Evolutionary conservation across 257 asterid genomes (phyloP).

Genomic region (Fraxinus quadrangulata): DNA sequence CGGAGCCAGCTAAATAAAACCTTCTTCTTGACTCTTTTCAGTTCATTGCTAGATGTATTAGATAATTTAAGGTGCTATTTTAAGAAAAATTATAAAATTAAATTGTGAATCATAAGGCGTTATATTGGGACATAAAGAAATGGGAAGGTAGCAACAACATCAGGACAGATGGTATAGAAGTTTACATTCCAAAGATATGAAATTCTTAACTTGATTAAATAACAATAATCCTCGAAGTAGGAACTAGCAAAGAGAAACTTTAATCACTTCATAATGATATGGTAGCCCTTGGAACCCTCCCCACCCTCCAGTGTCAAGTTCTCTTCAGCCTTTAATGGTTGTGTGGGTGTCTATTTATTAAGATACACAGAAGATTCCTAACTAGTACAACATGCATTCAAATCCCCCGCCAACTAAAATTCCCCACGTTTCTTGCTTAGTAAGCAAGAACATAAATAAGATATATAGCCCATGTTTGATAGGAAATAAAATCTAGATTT

Average conservation of each 20-base stretch:
- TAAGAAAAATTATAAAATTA: background rate
- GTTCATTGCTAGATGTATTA: background rate
- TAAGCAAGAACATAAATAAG: background rate
- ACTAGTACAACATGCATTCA: too few relatives aligned
- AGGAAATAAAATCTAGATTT: too few relatives aligned
- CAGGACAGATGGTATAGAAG: background rate
- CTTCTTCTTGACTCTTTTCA: background rate
- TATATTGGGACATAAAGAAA: background rate
- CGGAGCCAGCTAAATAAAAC: background rate
- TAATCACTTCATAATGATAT: background rate
- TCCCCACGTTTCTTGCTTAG: slow-evolving; percentile 3
- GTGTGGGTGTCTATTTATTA: background rate
- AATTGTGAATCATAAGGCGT: background rate
- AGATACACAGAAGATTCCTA: too few relatives aligned
- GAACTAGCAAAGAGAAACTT: background rate
- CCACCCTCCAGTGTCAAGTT: background rate
- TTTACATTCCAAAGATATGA: background rate
- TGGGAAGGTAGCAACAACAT: background rate
- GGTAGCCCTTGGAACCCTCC: background rate
- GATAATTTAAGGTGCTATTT: background rate
- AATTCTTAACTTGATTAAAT: background rate
- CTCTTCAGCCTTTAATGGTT: background rate
- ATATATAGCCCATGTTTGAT: background rate
- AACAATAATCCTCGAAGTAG: background rate
- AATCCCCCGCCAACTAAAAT: background rate